Base-by-base conservation (phyloP, 2,329 filamentous ascomycete species). In the Aspergillus versicolor region DNA sequence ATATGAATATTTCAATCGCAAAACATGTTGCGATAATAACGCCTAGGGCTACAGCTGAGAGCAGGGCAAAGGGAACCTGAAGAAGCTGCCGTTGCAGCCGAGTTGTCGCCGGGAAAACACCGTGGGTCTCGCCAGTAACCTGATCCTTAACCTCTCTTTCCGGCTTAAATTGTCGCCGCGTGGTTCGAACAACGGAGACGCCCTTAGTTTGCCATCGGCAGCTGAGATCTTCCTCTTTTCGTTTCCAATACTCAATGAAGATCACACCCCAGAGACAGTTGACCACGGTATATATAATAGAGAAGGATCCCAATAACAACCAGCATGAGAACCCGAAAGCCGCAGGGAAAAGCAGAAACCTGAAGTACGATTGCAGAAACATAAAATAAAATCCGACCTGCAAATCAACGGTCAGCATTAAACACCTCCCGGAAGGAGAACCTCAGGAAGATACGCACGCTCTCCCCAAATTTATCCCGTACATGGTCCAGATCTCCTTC, bases 241-340 rank as follows among this genome's bases (percentile, higher is more conserved):
- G 89, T 77, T 95, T 96, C 93, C 93, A 97, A 73, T 91, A 96
- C 72, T 97, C 94, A 58, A 96, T 89, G 70, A 97, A 97, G 50
- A 94, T 77, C 3, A 95, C 87, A 57, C 89, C 88, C 91, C 92
- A 96, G 5, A 97, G 79, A 32, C 86, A 88, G 70, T 88, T 93
- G 51, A 89, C 82, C 3, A 94, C 74, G 5, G 90, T 89, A 66
- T 96, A 97, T 52, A 94, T 75, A 56, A 87, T 84, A 3, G 92
- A 96, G 75, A 91, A 97, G 56, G 88, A 85, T 8, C 92, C 91
- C 0, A 97, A 80, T 8, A 97, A 75, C 43, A 94, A 74, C 90
- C 91, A 97, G 21, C 90, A 86, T 0, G 83, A 84, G 52, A 91
- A 82, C 1, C 94, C 93, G 65, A 95, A 88, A 4, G 82, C 85